Evolutionary conservation across 1,139 yeast species (phyloP).

Genomic region (Geotrichum cucujoidarum): DNA sequence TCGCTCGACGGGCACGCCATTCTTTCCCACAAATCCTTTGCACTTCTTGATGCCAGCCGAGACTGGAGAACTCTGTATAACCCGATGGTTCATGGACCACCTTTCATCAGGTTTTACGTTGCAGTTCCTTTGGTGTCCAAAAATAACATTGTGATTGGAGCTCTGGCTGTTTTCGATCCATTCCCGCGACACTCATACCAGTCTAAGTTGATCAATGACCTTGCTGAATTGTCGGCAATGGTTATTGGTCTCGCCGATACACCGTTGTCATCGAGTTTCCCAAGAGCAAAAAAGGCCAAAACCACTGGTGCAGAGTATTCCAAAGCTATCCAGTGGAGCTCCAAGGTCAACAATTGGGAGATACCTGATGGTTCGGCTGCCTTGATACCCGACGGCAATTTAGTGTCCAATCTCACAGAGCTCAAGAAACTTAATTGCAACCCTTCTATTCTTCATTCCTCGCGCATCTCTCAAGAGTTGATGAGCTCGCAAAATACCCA

Average conservation of each 20-base stretch:
- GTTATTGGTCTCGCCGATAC: conserved; percentile 44
- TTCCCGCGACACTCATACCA: conserved; percentile 42
- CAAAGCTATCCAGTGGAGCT: conserved; percentile 4
- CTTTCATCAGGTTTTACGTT: conserved; percentile 55
- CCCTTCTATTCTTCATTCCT: conserved; percentile 29
- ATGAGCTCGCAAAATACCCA: conserved; percentile 39
- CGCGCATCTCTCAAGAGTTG: conserved; percentile 42
- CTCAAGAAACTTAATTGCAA: conserved; percentile 24
- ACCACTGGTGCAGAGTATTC: conserved; percentile 1
- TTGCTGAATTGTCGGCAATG: conserved; percentile 42
- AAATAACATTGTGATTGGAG: conserved; percentile 47
- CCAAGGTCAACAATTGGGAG: conserved; percentile 2
- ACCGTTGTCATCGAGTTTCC: conserved; percentile 20
- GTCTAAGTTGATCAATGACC: conserved; percentile 35
- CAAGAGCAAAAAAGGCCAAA: conserved; percentile 22
- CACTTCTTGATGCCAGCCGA: conserved; percentile 52
- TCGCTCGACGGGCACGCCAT: conserved; percentile 66
- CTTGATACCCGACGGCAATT: conserved; percentile 1
- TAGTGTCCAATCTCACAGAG: conserved; percentile 15
- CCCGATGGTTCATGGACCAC: conserved; percentile 60
- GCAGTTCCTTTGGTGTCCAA: conserved; percentile 53
- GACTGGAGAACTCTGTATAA: conserved; percentile 64
- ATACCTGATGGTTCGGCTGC: conserved; percentile 4
- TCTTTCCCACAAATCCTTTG: conserved; percentile 50
- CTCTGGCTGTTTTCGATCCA: conserved; percentile 56